These are phyloP conservation scores for Alternaria triticina DNA, from an alignment of 2,329 filamentous ascomycete genomes.

Conservation along the genomic window DNA sequence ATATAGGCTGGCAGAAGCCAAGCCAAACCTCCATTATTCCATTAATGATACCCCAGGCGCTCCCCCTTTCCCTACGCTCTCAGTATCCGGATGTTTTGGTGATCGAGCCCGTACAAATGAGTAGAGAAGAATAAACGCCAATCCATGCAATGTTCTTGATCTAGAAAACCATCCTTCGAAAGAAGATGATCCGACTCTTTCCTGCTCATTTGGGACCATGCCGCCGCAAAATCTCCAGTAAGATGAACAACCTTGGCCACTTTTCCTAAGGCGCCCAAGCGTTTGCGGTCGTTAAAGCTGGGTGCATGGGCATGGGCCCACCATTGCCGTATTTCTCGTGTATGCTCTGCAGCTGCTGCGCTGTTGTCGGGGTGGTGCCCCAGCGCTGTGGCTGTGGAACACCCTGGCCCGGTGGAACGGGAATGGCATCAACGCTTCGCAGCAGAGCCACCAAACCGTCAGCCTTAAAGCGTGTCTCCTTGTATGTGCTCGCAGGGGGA, in stretches of 20 bases:
- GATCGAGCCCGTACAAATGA: neutral
- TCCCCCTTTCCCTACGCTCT: neutral
- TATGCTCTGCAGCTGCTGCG: conserved; percentile 40
- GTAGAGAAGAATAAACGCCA: conserved; percentile 7
- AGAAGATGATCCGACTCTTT: neutral
- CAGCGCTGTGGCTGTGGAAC: conserved; percentile 26
- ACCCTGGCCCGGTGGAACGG: conserved; percentile 19
- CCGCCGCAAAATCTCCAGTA: neutral
- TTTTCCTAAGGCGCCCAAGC: conserved; percentile 7
- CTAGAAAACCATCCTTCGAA: neutral
- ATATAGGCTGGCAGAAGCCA: neutral
- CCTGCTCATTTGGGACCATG: neutral
- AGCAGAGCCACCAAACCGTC: conserved; percentile 76
- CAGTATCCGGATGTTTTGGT: neutral
- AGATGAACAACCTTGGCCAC: neutral
- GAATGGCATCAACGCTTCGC: conserved; percentile 53
- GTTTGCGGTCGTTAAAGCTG: conserved; percentile 6
- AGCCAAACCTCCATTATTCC: neutral
- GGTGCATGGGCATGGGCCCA: conserved; percentile 9
- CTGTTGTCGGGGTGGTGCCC: conserved; percentile 33
- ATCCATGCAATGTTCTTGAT: neutral
- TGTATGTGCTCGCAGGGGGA: conserved; percentile 75
- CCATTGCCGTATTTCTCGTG: conserved; percentile 40
- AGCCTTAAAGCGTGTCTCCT: conserved; percentile 72
- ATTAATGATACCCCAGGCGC: neutral